Evolutionary conservation across 2,329 filamentous ascomycete genomes (phyloP), one percentile per base, ranked within the genome.

Genomic region (Ceratocystis variospora): DNA sequence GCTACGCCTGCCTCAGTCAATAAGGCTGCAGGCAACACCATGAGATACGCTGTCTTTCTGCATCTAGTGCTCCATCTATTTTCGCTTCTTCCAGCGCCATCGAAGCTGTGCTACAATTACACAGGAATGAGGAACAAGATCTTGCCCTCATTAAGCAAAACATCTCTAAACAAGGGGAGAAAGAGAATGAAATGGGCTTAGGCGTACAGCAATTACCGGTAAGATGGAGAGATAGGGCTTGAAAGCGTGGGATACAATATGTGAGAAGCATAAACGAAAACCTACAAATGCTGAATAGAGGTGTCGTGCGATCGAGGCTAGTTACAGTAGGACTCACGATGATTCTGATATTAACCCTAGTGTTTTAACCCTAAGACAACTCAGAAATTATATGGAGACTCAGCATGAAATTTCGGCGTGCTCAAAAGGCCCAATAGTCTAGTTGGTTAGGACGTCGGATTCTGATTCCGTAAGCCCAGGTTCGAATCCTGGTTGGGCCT

Each of bases 361-460:
- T 7, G 2, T 8, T 8, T 2, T 37, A 33, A 33, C 33, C 33
- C 33, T 33, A 8, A 7, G 7, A 2, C 0, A 3, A 33, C 1
- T 22, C 22, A 22, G 22, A 33, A 2, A 33, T 33, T 33, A 33
- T 33, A 33, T 33, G 7, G 1, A 0, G 7, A 33, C 5, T 57
- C 1, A 57, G 22, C 22, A 22, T 22, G 1, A 22, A 22, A 22
- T 22, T 22, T 22, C 22, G 22, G 1, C 22, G 22, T 22, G 22
- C 22, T 41, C 28, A 3, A 44, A 45, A 15, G 65, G 65, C 59
- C 31, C 57, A 66, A 66, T 66, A 66, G 65, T 66, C 65, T 66
- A 66, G 65, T 66, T 66, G 61, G 65, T 66, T 66, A 66, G 64
- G 64, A 66, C 64, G 64, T 66, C 64, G 64, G 64, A 66, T 62